Conservation (phyloP, 2,329 filamentous ascomycete species). For the Ophiostoma novo-ulmi region DNA sequence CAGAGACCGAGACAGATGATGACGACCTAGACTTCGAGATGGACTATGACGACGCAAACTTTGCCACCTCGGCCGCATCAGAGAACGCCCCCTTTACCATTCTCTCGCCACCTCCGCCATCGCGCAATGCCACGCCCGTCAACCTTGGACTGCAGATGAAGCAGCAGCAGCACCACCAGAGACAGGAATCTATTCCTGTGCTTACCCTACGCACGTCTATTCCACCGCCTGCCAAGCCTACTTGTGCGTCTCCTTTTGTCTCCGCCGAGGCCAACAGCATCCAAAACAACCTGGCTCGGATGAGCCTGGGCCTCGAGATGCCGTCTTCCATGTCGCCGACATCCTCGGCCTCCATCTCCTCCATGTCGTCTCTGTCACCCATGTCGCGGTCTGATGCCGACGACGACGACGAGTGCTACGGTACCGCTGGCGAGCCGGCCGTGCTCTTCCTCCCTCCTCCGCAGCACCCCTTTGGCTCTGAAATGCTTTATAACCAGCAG, state of each 20-base stretch:
- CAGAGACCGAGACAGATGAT: constrained; percentile 45
- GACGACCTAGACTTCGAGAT: constrained; percentile 50
- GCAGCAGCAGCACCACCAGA: background rate
- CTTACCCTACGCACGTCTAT: constrained; percentile 14
- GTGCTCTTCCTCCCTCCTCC: constrained; percentile 17
- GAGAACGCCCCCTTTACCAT: constrained; percentile 44
- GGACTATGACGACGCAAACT: constrained; percentile 54
- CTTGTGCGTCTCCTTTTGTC: background rate
- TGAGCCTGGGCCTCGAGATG: constrained; percentile 21
- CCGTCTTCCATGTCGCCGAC: constrained; percentile 16
- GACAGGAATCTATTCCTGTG: background rate
- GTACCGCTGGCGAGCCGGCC: background rate
- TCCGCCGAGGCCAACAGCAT: constrained; percentile 20
- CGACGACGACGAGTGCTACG: constrained; percentile 17
- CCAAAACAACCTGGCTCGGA: constrained; percentile 29
- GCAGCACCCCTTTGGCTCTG: background rate
- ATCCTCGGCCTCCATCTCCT: constrained; percentile 20
- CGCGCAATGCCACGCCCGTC: constrained; percentile 15
- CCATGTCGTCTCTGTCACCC: constrained; percentile 18
- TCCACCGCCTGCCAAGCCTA: constrained; percentile 22
- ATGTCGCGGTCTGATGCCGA: constrained; percentile 16
- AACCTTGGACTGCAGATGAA: background rate
- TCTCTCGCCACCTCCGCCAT: constrained; percentile 51
- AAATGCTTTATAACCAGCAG: constrained; percentile 12
- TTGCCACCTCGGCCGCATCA: constrained; percentile 48